Percentiles rank a stretch among this genome's conserved stretches.
Conservation (phyloP, 495 filamentous ascomycete genomes). For the Pyronema domesticum region DNA sequence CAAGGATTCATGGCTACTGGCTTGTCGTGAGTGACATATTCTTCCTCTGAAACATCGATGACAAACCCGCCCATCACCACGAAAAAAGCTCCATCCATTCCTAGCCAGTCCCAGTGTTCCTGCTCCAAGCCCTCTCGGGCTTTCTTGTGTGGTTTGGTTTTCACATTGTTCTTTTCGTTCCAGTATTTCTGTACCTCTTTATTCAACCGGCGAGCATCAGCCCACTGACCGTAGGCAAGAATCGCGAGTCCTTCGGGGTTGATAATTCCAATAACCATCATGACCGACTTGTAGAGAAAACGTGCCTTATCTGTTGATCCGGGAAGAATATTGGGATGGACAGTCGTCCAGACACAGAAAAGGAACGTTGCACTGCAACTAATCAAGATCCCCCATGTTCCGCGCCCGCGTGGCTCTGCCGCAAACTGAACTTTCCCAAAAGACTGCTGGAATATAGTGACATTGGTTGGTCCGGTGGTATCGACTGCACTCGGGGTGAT, state of each 20-base stretch:
- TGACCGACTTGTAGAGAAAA: not conserved
- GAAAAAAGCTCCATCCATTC: conserved; percentile 7
- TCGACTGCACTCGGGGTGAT: not conserved
- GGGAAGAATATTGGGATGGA: conserved; percentile 11
- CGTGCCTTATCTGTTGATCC: not conserved
- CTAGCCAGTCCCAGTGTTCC: not conserved
- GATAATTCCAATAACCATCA: conserved; percentile 3
- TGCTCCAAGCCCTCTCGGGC: too few relatives aligned
- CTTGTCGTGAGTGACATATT: not conserved
- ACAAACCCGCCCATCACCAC: conserved; percentile 15
- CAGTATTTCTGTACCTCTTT: not conserved
- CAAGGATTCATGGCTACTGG: too few relatives aligned
- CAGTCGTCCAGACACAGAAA: conserved; percentile 12
- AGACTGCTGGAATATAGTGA: too few relatives aligned
- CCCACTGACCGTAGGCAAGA: conserved; percentile 4
- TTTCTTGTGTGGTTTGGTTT: too few relatives aligned
- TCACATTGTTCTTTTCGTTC: not conserved
- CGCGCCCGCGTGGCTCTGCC: conserved; percentile 7
- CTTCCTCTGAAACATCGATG: not conserved
- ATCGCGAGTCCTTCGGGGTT: conserved; percentile 7
- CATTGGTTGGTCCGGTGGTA: not conserved
- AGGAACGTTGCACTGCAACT: conserved; percentile 8
- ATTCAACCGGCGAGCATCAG: not conserved
- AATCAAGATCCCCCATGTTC: conserved; percentile 9
- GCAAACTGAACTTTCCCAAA: not conserved